Evolutionary conservation across 2,329 filamentous ascomycete species (phyloP).

Genomic region (Neofusicoccum umdonicola): DNA sequence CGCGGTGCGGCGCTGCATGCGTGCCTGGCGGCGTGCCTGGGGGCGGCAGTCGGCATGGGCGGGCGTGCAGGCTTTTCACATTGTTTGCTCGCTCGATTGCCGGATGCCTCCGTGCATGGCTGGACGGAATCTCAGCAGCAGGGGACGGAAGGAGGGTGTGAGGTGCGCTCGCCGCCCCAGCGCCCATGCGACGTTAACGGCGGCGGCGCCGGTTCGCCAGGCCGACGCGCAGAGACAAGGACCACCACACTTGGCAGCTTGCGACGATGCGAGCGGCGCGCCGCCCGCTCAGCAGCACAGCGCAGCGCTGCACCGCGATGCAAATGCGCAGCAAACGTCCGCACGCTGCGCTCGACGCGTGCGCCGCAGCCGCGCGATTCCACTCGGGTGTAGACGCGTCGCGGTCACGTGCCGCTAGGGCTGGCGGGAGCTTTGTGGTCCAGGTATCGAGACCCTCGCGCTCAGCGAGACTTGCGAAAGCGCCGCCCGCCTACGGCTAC

Average conservation of each 20-base stretch:
- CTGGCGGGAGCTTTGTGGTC: neutral
- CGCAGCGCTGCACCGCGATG: neutral
- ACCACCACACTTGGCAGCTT: neutral
- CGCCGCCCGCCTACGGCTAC: neutral
- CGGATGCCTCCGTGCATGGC: slow-evolving; percentile 3
- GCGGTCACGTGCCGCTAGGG: neutral
- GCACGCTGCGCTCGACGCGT: neutral
- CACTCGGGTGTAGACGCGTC: neutral
- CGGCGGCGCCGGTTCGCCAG: neutral
- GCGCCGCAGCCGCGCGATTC: neutral
- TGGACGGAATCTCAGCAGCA: neutral
- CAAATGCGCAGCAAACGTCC: neutral
- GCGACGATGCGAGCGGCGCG: neutral
- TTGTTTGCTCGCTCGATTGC: neutral
- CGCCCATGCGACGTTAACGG: neutral
- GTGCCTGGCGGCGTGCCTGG: slow-evolving; percentile 10
- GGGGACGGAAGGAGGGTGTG: neutral
- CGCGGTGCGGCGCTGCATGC: neutral
- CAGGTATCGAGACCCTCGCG: neutral
- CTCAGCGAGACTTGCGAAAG: neutral
- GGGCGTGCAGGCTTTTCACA: neutral
- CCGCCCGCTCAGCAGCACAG: neutral
- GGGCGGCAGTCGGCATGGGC: neutral
- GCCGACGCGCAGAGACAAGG: neutral
- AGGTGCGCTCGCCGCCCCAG: neutral